Conservation (phyloP, 1,284 basidiomycete species). For the Ganoderma leucocontextum region DNA sequence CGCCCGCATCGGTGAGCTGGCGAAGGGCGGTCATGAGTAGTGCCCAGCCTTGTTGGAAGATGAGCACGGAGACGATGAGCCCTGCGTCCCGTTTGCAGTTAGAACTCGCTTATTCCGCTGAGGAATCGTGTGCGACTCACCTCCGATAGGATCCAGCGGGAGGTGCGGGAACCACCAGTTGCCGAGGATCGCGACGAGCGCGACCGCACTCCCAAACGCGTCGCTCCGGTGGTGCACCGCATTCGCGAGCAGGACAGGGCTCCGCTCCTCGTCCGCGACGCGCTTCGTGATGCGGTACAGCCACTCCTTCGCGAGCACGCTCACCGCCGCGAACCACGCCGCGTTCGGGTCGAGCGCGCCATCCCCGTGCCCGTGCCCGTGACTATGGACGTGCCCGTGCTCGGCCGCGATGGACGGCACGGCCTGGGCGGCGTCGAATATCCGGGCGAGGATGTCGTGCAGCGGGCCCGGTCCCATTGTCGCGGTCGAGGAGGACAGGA, state of each 20-base stretch:
- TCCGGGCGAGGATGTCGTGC: constrained; percentile 65
- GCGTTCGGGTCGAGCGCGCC: constrained; percentile 90
- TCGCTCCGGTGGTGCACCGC: constrained; percentile 96
- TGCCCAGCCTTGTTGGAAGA: constrained; percentile 84
- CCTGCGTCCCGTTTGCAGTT: constrained; percentile 49
- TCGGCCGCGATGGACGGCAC: constrained; percentile 54
- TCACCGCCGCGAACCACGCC: constrained; percentile 92
- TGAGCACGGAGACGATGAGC: constrained; percentile 88
- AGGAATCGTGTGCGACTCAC: constrained; percentile 47
- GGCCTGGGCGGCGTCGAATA: constrained; percentile 63
- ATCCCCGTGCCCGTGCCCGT: constrained; percentile 60
- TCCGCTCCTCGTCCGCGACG: constrained; percentile 91
- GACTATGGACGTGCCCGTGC: constrained; percentile 65
- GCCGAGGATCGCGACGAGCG: constrained; percentile 89
- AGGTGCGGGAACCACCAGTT: constrained; percentile 86
- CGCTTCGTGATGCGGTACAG: constrained; percentile 87
- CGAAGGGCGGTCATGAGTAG: constrained; percentile 79
- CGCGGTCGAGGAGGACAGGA: constrained; percentile 66
- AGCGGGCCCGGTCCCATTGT: constrained; percentile 65
- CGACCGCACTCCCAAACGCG: constrained; percentile 89
- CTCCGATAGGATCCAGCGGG: constrained; percentile 94
- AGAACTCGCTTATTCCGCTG: background rate
- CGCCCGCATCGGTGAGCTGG: constrained; percentile 88
- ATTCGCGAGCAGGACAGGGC: constrained; percentile 91
- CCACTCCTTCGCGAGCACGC: constrained; percentile 91